Percentiles rank a stretch among this genome's conserved stretches.
These are phyloP conservation scores for Trifolium subterraneum DNA, from an alignment of 306 rosid species.

Conservation along the genomic window DNA sequence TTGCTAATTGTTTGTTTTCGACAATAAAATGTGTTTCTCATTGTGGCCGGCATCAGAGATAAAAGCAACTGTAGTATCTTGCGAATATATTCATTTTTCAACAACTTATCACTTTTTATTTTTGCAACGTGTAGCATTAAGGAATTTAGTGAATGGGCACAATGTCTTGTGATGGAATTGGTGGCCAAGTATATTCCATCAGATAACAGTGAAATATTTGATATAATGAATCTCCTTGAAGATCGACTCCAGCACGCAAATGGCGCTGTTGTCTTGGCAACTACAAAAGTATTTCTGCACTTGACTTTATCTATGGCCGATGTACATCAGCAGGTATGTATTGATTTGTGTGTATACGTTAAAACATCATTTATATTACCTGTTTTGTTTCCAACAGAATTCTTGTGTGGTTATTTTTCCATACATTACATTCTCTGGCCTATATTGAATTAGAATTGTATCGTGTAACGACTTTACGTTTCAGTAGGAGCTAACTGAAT, in stretches of 20 bases:
- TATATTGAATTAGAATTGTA: slow-evolving; percentile 4
- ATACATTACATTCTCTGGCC: slow-evolving; percentile 1
- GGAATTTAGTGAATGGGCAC: slow-evolving; percentile 98
- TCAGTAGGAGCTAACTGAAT: slow-evolving; percentile 20
- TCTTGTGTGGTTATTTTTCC: not conserved
- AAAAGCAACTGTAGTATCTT: slow-evolving; percentile 30
- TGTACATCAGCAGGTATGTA: slow-evolving; percentile 97
- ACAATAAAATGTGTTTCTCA: slow-evolving; percentile 31
- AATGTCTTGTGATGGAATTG: slow-evolving; percentile 89
- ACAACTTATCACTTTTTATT: slow-evolving; percentile 37
- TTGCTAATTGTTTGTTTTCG: slow-evolving; percentile 12
- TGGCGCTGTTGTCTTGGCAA: slow-evolving; percentile 99
- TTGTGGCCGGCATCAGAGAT: slow-evolving; percentile 30
- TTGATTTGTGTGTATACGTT: not conserved
- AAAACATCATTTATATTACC: slow-evolving; percentile 24
- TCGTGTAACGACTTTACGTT: slow-evolving; percentile 36
- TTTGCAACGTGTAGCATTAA: slow-evolving; percentile 71
- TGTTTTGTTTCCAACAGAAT: slow-evolving; percentile 20
- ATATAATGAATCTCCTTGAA: slow-evolving; percentile 97
- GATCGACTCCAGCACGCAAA: slow-evolving; percentile 99
- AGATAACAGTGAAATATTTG: slow-evolving; percentile 89
- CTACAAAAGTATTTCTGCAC: slow-evolving; percentile 89
- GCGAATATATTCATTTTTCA: slow-evolving; percentile 27
- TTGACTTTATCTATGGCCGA: slow-evolving; percentile 97
- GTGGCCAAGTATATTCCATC: slow-evolving; percentile 87